These are phyloP conservation scores for Prototheca stagnorum DNA, from an alignment of 163 green algal genomes.

Conservation along the genomic window DNA sequence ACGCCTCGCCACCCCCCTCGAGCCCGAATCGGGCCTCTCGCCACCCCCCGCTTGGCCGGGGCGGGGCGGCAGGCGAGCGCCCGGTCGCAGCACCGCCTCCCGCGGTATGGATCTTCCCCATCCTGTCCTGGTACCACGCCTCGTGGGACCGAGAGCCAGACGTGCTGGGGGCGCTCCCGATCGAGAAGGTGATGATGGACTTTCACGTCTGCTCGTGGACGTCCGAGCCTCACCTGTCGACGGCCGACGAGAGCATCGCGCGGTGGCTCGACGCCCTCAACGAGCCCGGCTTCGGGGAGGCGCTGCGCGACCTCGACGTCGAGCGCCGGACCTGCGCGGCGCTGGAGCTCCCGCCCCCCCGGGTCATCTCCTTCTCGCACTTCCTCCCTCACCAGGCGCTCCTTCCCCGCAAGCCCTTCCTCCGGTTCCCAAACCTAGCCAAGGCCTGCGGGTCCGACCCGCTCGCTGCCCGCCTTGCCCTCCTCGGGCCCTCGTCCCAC, in stretches of 20 bases:
- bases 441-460: slow-evolving; percentile 32
- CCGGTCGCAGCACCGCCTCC: no score
- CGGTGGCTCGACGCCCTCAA: slow-evolving; percentile 36
- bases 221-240: background rate
- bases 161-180: slow-evolving; percentile 16
- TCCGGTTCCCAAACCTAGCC: slow-evolving; percentile 35
- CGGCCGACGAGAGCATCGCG: slow-evolving; percentile 20
- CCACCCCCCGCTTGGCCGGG: no score
- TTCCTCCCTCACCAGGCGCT: slow-evolving; percentile 36
- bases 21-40: no score
- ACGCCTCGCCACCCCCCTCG: no score
- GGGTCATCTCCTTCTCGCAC: slow-evolving; percentile 36
- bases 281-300: slow-evolving; percentile 7
- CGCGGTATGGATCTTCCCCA: slow-evolving; percentile 42
- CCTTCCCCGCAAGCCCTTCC: slow-evolving; percentile 38
- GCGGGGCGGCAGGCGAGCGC: no score
- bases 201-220: slow-evolving; percentile 35
- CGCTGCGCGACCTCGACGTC: slow-evolving; percentile 7
- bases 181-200: slow-evolving; percentile 34
- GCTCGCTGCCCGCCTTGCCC: slow-evolving; percentile 15
- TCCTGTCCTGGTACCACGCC: slow-evolving; percentile 36
- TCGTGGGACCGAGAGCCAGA: slow-evolving; percentile 36
- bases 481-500: slow-evolving; percentile 39
- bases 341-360: background rate
- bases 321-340: background rate